Percentiles rank a stretch among this genome's conserved stretches.
phyloP scores from a whole-genome alignment of 208 protist genomes.

The Naegleria fowleri region DNA sequence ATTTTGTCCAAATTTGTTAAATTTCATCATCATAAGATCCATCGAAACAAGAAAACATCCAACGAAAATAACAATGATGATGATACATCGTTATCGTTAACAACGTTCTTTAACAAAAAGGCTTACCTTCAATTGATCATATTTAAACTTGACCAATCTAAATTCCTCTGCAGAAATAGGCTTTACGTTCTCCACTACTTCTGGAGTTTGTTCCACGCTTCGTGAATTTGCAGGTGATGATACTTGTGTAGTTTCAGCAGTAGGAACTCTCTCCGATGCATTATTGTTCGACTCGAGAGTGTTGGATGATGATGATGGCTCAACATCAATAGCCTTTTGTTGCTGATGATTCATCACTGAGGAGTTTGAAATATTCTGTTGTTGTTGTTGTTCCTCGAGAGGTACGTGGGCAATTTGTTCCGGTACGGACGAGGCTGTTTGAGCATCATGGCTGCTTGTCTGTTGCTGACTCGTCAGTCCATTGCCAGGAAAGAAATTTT shows the following conservation, averaged over 20 bases:
- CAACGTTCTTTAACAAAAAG: background rate
- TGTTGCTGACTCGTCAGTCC: background rate
- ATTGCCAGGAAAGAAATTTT: background rate
- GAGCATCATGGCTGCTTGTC: background rate
- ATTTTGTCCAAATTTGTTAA: background rate
- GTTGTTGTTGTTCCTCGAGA: background rate
- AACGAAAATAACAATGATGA: background rate
- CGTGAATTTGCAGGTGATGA: background rate
- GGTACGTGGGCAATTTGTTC: background rate
- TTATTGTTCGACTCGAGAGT: background rate
- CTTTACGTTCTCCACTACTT: background rate
- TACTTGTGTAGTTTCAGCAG: background rate
- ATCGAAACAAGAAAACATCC: background rate
- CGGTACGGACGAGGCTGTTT: background rate
- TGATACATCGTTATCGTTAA: background rate
- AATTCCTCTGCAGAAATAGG: background rate
- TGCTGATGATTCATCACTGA: background rate
- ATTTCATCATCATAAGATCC: background rate
- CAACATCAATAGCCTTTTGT: background rate
- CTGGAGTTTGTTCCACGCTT: background rate
- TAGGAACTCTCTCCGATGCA: background rate
- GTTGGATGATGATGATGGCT: background rate
- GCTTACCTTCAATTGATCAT: slow-evolving; percentile 6
- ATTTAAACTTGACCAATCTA: background rate
- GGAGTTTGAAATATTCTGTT: too few relatives aligned